Evolutionary conservation across 257 asterid genomes (phyloP), one percentile per base, ranked within the genome.

Genomic region (Salvia hispanica): DNA sequence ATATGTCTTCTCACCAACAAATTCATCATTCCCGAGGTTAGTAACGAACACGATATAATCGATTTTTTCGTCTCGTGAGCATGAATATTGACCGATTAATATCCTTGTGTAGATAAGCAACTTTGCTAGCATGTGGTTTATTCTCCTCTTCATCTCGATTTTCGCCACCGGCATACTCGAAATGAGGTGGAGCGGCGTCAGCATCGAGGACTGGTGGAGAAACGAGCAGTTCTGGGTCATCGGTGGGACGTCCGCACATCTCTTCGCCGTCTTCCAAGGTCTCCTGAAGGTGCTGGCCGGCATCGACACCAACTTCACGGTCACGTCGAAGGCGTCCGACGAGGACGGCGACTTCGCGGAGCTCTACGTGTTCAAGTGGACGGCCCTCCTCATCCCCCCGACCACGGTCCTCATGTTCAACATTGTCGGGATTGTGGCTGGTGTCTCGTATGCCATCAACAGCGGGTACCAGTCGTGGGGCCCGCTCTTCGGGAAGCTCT

Each of bases 191-290:
- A 78, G 96, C 40, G 96, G 98, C 28, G 95, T 89, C 18, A 80
- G 85, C 7, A 73, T 92, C 0, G 95, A 90, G 72, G 98, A 89
- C 60, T 92, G 96, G 98, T 92, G 96, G 98, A 87, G 96, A 67
- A 92, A 92, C 57, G 98, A 92, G 70, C 98, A 92, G 68, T 92
- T 92, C 59, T 92, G 98, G 98, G 96, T 92, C 76, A 92, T 89
- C 13, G 96, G 96, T 63, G 98, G 98, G 15, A 90, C 96, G n/a
- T 89, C 96, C 0, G 95, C 98, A 16, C 96, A 92, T 76, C 87
- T 92, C 10, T 85, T 89, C n/a, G 96, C 95, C 0, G 96, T 92
- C 25, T 87, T 92, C 88, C 98, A 92, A 74, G 98, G 98, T 67
- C 95, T 92, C 21, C 13, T 92, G 62, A 89, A 92, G 79, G 96